These are phyloP conservation scores for Phaeotremella skinneri DNA, from an alignment of 768 basidiomycete genomes.

Conservation along the genomic window DNA sequence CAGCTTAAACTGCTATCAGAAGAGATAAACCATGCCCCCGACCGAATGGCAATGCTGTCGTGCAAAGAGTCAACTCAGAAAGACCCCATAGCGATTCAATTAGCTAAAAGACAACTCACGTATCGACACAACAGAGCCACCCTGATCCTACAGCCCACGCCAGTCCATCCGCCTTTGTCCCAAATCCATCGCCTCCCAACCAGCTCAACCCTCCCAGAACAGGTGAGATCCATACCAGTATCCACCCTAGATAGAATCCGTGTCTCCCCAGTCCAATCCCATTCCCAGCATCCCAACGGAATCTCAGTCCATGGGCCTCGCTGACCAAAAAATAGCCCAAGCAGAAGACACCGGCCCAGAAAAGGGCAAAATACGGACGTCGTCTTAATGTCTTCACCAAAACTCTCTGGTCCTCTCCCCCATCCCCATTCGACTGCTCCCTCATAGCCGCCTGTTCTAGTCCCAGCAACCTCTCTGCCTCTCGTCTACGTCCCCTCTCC, in stretches of 20 bases:
- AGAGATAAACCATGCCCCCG: conserved; percentile 43
- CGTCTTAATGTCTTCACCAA: conserved; percentile 37
- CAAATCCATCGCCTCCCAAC: conserved; percentile 32
- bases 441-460: background rate
- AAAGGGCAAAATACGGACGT: conserved; percentile 20
- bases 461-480: background rate
- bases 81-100: background rate
- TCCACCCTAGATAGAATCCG: conserved; percentile 48
- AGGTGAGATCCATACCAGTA: conserved; percentile 46
- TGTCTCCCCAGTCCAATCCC: conserved; percentile 20
- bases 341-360: conserved; percentile 24
- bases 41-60: conserved; percentile 39
- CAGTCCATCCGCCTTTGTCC: conserved; percentile 5
- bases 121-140: conserved; percentile 43
- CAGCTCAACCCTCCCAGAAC: conserved; percentile 43
- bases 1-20: conserved; percentile 29
- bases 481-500: conserved; percentile 1
- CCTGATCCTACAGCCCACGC: conserved; percentile 23
- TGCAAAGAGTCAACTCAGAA: background rate
- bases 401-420: background rate
- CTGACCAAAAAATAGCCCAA: conserved; percentile 26
- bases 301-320: conserved; percentile 22
- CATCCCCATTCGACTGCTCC: background rate
- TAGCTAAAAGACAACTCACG: conserved; percentile 29
- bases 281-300: background rate